Conservation (phyloP, 371 early-diverging fungal genomes). For the Zancudomyces culisetae region DNA sequence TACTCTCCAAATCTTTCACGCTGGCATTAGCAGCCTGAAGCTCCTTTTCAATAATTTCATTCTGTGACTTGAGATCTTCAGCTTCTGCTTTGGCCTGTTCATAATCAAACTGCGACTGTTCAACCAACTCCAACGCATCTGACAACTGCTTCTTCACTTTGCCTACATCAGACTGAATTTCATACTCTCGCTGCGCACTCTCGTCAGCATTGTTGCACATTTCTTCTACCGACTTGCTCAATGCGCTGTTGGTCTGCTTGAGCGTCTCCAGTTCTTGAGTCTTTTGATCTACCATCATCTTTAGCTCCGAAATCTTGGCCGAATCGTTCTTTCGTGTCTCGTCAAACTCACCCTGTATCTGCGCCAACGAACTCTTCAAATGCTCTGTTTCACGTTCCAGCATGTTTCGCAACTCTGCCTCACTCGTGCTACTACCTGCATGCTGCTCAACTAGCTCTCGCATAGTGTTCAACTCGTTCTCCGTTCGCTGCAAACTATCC, state of each 20-base stretch:
- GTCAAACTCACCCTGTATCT: conserved; percentile 37
- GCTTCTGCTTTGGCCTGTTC: conserved; percentile 26
- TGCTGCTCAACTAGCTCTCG: conserved; percentile 46
- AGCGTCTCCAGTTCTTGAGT: conserved; percentile 41
- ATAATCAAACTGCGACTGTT: conserved; percentile 13
- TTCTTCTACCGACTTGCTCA: conserved; percentile 23
- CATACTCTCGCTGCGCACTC: conserved; percentile 21
- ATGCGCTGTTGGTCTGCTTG: conserved; percentile 32
- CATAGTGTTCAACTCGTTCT: conserved; percentile 37
- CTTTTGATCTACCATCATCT: conserved; percentile 24
- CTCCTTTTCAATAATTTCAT: conserved; percentile 3
- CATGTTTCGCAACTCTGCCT: conserved; percentile 41
- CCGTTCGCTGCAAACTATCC: conserved; percentile 33
- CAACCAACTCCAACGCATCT: conserved; percentile 12
- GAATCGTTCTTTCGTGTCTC: conserved; percentile 23
- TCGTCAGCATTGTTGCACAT: conserved; percentile 29
- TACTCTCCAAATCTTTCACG: neutral
- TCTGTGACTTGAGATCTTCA: conserved; percentile 1
- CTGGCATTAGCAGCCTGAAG: neutral
- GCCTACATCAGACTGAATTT: conserved; percentile 33
- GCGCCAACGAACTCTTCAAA: conserved; percentile 35
- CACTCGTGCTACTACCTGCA: conserved; percentile 49
- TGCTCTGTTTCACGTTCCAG: conserved; percentile 55
- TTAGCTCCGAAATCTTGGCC: neutral
- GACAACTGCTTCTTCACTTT: conserved; percentile 32